These are phyloP conservation scores for Pseudogymnoascus sp. DNA, from an alignment of 2,329 filamentous ascomycete genomes.

Conservation along the genomic window DNA sequence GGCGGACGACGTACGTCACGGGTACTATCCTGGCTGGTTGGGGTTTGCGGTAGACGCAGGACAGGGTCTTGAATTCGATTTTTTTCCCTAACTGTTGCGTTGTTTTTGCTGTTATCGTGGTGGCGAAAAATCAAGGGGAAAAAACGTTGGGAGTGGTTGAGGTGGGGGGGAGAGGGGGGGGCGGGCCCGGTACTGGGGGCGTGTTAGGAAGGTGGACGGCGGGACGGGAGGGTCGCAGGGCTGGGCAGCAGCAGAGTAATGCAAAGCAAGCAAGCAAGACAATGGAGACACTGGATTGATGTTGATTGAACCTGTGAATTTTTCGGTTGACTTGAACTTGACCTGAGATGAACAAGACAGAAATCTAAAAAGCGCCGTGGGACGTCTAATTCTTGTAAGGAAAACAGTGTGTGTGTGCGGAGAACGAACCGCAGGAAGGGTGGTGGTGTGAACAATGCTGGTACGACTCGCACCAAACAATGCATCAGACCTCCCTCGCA, in stretches of 20 bases:
- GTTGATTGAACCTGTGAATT: not conserved
- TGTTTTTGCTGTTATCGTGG: too few relatives aligned
- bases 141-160: too few relatives aligned
- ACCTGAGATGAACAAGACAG: not conserved
- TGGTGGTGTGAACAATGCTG: not conserved
- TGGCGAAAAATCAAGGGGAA: too few relatives aligned
- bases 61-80: not conserved
- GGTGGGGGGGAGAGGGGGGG: too few relatives aligned
- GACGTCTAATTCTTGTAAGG: constrained; percentile 6
- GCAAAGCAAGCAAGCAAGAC: not conserved
- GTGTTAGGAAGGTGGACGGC: not conserved
- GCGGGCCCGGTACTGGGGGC: too few relatives aligned
- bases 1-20: constrained; percentile 1
- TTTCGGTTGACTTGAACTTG: not conserved
- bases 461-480: not conserved
- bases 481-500: not conserved
- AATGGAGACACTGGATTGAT: not conserved
- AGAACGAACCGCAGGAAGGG: not conserved
- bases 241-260: not conserved
- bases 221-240: not conserved
- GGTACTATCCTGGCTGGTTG: not conserved
- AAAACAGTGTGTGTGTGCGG: not conserved
- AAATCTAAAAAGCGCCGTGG: constrained; percentile 1
- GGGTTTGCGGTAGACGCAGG: not conserved
- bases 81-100: not conserved